Evolutionary conservation across 2,329 filamentous ascomycete genomes (phyloP), one percentile per base, ranked within the genome.

Genomic region (Fusarium hostae): DNA sequence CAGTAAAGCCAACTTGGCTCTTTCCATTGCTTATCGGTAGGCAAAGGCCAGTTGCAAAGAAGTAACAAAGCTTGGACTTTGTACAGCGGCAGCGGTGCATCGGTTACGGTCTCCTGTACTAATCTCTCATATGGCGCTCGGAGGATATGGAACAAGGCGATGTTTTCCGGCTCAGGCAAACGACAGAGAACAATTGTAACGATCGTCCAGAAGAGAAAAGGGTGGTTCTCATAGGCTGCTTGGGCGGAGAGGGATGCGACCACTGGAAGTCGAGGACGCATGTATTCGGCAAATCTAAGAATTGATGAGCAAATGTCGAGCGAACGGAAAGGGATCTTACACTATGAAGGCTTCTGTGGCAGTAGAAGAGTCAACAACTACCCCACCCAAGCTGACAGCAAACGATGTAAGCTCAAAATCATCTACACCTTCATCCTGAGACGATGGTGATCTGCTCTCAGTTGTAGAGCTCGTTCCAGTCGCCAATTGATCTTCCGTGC

Each of bases 141-240:
- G 1, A 74, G 58, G 3, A 60, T 22, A 10, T 54, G 35, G 2
- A 50, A 65, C 0, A 74, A 15, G 0, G 71, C 54, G 0, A 45
- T 16, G 5, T 61, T 43, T 0, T 65, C 26, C 1, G 30, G 4
- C 1, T 59, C 65, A 0, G 72, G 57, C 1, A 74, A 34, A 5
- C 69, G 68, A 1, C 62, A 63, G 0, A 67, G 32, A 15, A 72
- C 54, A 2, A 74, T 63, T 2, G 66, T 32, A 26, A 74, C 12
- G 4, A 74, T 72, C 6, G 72, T 74, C 72, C 72, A 74, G 60
- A 74, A 74, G 4, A 74, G 48, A 16, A 74, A 59, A 2, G 71
- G 58, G 3, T 72, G 62, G 2, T 41, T 55, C 5, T 44, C 43
- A 18, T 68, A 72, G 1, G 51, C 44, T 3, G 55, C 37, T 26